Evolutionary conservation across 129 eudicot species (phyloP).

Genomic region (Artemisia argyi): DNA sequence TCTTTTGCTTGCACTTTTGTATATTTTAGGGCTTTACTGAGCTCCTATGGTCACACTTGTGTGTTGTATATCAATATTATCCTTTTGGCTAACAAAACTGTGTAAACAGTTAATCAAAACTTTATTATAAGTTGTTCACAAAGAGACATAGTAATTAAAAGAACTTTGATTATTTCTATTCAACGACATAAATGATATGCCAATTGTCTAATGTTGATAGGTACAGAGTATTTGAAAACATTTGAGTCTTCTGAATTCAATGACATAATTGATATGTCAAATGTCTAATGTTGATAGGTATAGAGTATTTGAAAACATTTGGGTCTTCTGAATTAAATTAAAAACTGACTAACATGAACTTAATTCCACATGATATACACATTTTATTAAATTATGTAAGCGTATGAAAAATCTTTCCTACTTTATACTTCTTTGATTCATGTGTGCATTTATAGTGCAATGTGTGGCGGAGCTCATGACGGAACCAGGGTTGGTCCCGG

Average conservation of each 20-base stretch:
- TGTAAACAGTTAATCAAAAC: neutral
- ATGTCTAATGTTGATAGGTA: constrained; percentile 5
- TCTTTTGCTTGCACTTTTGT: neutral
- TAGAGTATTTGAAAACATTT: neutral
- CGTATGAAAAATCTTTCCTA: neutral
- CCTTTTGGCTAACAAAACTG: neutral
- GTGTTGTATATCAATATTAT: constrained; percentile 3
- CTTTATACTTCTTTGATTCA: neutral
- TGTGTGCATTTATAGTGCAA: neutral
- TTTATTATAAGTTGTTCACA: neutral
- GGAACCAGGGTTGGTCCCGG: no score
- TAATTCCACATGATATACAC: neutral
- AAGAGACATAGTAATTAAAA: neutral
- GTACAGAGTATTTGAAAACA: neutral
- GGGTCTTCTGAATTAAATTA: neutral
- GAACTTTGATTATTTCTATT: neutral
- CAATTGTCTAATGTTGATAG: neutral
- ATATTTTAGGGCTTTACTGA: neutral
- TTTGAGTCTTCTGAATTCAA: neutral
- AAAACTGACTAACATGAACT: neutral
- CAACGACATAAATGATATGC: neutral
- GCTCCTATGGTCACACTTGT: neutral
- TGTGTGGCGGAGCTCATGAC: neutral
- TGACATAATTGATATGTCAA: neutral
- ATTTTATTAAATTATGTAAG: neutral